phyloP scores from a whole-genome alignment of 306 rosid genomes.

The Malus sieversii region DNA sequence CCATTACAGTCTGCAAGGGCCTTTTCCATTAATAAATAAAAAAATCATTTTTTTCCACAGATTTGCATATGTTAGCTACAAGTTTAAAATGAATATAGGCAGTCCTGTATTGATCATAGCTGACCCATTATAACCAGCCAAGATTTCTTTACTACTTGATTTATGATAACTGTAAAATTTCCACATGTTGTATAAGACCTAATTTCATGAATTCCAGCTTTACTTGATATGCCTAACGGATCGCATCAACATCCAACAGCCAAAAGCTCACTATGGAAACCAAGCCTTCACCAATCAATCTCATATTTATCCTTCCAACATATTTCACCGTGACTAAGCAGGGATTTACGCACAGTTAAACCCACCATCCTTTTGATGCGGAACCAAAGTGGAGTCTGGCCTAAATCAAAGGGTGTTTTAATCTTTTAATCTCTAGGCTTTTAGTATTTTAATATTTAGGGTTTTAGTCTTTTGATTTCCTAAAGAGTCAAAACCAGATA shows the following conservation, averaged over 20 bases:
- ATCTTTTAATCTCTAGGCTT: too few relatives aligned
- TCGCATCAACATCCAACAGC: not conserved
- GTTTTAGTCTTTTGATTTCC: too few relatives aligned
- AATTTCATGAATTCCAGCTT: not conserved
- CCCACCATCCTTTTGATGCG: not conserved
- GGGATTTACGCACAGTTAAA: not conserved
- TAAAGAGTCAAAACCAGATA: too few relatives aligned
- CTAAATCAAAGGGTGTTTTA: too few relatives aligned
- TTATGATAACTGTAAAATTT: not conserved
- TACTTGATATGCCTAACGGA: not conserved
- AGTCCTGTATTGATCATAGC: not conserved
- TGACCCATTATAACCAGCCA: not conserved
- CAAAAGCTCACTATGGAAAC: not conserved
- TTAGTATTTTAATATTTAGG: too few relatives aligned
- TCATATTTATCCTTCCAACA: not conserved
- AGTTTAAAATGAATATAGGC: not conserved
- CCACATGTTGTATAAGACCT: not conserved
- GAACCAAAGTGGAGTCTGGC: too few relatives aligned
- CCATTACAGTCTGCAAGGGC: conserved; percentile 56
- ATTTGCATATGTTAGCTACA: not conserved
- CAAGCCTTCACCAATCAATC: not conserved
- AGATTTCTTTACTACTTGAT: not conserved
- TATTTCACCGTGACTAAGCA: not conserved
- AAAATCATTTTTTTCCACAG: not conserved
- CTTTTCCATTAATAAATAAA: not conserved